A percentile compares a stretch with the other conserved stretches of the same genome.
Evolutionary conservation across 768 basidiomycete species (phyloP).

Genomic region (Daedalea quercina): DNA sequence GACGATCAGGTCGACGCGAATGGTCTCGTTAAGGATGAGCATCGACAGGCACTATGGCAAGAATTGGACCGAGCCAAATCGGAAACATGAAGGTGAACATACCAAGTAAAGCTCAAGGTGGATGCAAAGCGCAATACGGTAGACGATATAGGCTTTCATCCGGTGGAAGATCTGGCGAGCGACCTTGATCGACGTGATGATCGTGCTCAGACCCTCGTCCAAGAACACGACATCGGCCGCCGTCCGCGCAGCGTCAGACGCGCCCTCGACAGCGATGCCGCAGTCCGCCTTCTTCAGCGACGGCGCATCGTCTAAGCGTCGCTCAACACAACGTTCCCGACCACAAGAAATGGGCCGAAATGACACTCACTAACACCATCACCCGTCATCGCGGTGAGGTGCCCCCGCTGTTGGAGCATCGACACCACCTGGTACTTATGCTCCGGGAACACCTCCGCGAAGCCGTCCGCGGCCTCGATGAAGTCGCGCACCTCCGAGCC

Average conservation of each 20-base stretch:
- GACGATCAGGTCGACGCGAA: constrained; percentile 40
- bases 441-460: constrained; percentile 45
- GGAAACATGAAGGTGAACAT: background rate
- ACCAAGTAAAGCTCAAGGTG: constrained; percentile 40
- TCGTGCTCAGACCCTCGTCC: constrained; percentile 37
- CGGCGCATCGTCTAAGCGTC: constrained; percentile 23
- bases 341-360: background rate
- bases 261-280: constrained; percentile 37
- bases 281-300: constrained; percentile 28
- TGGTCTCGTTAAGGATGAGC: constrained; percentile 39
- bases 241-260: constrained; percentile 33
- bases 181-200: constrained; percentile 41
- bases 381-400: constrained; percentile 39
- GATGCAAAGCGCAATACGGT: constrained; percentile 43
- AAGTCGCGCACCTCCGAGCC: constrained; percentile 32
- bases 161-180: constrained; percentile 45
- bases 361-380: constrained; percentile 18
- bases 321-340: background rate
- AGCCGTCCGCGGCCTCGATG: constrained; percentile 43
- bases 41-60: constrained; percentile 29
- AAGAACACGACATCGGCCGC: constrained; percentile 42
- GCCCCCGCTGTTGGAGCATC: constrained; percentile 33
- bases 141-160: constrained; percentile 39
- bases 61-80: background rate
- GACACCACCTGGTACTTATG: constrained; percentile 30